Base-by-base conservation (phyloP, 306 rosid species). In the Lablab purpureus region DNA sequence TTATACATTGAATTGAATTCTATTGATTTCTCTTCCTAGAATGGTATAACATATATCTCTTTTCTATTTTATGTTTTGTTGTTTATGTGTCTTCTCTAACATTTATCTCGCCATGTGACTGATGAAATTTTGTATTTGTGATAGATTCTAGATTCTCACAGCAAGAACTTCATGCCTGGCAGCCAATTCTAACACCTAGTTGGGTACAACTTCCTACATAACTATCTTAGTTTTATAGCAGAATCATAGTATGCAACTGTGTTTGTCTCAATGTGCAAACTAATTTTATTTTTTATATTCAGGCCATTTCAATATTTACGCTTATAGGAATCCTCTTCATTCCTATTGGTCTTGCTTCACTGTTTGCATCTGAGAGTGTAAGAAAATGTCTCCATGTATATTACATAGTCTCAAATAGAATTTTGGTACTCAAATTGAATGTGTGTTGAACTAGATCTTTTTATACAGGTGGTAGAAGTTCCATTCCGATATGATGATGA, bases 141-240 rank as follows among this genome's bases (percentile, higher is more conserved):
- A 74, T 87, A 94, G 98, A 92, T 89, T 90, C 98, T 50, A 87
- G 52, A 80, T 94, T 94, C 81, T 59, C 97, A 19, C 97, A 94
- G 84, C 98, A 92, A 89, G 97, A 94, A 84, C 97, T 94, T 84
- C 90, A 92, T 70, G 98, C 98, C 5, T 92, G 97, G 91, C 92
- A 94, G 75, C 97, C 98, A 81, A 89, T 92, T 87, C 82, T 94
- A 76, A 90, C 97, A 49, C 98, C 97, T 21, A 89, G 91, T 84
- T 89, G 91, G 96, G 98, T 94, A 90, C 70, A 46, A 1, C 70
- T 68, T 70, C 49, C 22, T 12, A 25, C 67, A 34, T 18, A 62
- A 77, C 32, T 19, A 34, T n/a, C 52, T 64, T 54, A 18, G 19
- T 43, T 62, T 62, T 74, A 43, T 40, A 55, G 15, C 36, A 45